Base-by-base conservation (phyloP, 768 basidiomycete species). In the Amanita pallidorosea region DNA sequence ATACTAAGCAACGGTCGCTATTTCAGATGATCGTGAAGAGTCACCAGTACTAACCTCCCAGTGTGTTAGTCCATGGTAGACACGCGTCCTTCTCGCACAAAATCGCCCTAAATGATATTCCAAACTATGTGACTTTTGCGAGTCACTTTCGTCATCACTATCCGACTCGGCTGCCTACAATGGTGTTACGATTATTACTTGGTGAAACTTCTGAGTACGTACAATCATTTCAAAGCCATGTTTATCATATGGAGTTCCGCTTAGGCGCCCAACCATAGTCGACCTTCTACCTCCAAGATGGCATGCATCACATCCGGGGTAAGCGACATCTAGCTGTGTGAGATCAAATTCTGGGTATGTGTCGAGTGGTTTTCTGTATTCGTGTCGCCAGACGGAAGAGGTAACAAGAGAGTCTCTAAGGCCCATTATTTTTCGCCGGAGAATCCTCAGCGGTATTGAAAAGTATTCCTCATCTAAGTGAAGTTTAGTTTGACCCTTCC, bases 271-370 rank as follows among this genome's bases (percentile, higher is more conserved):
- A 9, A 73, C 54, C 7, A 81, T 57, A 7, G 79, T 86, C 20
- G 88, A 87, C 57, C 79, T 61, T 53, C 87, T 75, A 17, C 80
- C 76, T 36, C 83, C 79, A 29, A 91, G 71, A 64, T 84, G 77
- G 62, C 92, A 95, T 18, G 88, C 91, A 63, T 93, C 87, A 60
- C 92, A 96, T 15, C 68, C 67, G 2, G 81, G 79, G 18, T 79
- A 65, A 12, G 79, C 65, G 57, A 80, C 80, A 13, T 77, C 69
- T 49, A 91, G 63, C 22, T 58, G 58, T 22, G 69, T 56, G 35
- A 87, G 60, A 15, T 74, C 67, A 49, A 91, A 78, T 1, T 74
- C 67, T 0, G 92, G 91, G 62, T 81, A 83, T 45, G 56, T 76
- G 59, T 85, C 77, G 12, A 96, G 63, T 2, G 71, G 60, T 37